A percentile compares a stretch with the other conserved stretches of the same genome.
These are phyloP conservation scores for Penicillium sp. DNA, from an alignment of 2,329 filamentous ascomycete genomes.

Conservation along the genomic window DNA sequence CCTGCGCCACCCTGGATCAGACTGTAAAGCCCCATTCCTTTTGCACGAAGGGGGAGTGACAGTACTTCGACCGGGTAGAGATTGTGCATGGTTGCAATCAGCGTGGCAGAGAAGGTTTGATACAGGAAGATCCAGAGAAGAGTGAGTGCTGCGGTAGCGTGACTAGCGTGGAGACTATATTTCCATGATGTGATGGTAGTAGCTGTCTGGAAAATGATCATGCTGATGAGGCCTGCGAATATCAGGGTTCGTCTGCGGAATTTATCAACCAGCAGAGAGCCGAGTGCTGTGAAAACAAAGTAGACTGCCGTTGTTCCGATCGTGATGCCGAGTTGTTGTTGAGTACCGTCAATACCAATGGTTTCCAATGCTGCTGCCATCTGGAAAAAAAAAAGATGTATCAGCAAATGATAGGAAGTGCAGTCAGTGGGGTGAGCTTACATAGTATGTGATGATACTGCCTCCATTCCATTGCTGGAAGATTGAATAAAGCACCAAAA, in stretches of 20 bases:
- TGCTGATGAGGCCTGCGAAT: conserved; percentile 43
- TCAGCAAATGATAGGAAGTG: neutral
- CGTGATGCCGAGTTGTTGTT: conserved; percentile 44
- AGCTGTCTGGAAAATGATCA: conserved; percentile 46
- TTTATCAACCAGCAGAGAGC: conserved; percentile 44
- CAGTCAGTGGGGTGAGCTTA: conserved; percentile 11
- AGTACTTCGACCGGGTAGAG: conserved; percentile 48
- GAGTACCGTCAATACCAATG: conserved; percentile 39
- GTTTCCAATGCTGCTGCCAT: conserved; percentile 42
- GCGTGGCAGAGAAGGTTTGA: conserved; percentile 46
- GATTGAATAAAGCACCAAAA: conserved; percentile 47
- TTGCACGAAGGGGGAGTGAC: conserved; percentile 45
- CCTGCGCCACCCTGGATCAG: conserved; percentile 47
- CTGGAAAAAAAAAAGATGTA: neutral
- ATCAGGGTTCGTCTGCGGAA: conserved; percentile 47
- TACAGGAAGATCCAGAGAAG: conserved; percentile 51
- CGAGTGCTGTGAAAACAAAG: conserved; percentile 48
- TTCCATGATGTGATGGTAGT: conserved; percentile 51
- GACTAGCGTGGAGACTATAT: conserved; percentile 33
- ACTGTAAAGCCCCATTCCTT: conserved; percentile 48
- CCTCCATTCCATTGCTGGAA: conserved; percentile 51
- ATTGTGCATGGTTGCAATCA: conserved; percentile 51
- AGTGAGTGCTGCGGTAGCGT: conserved; percentile 41
- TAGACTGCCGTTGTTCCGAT: conserved; percentile 47
- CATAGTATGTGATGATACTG: conserved; percentile 47